Evolutionary conservation across 768 basidiomycete species (phyloP).

Genomic region (Boletus vinaceobasis): DNA sequence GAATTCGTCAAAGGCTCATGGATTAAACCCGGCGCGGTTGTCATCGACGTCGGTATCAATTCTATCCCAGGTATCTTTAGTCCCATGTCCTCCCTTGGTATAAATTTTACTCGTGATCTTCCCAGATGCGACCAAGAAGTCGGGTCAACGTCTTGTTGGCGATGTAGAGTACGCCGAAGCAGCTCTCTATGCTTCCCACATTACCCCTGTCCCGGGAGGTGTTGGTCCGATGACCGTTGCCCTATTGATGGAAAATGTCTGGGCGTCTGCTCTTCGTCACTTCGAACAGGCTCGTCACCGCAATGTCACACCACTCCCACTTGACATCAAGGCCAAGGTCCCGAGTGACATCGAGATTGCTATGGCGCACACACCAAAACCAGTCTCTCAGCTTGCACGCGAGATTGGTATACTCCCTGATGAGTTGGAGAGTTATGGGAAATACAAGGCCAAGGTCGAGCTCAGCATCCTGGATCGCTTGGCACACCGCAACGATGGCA

Average conservation of each 20-base stretch:
- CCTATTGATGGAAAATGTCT: conserved; percentile 93
- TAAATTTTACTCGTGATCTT: background rate
- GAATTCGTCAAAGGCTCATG: conserved; percentile 90
- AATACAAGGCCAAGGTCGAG: conserved; percentile 97
- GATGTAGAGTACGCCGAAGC: conserved; percentile 89
- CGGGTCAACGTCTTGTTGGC: conserved; percentile 92
- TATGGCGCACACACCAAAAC: conserved; percentile 91
- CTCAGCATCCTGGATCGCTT: conserved; percentile 83
- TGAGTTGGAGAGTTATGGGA: conserved; percentile 92
- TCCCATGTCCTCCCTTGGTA: background rate
- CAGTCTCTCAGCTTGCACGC: conserved; percentile 72
- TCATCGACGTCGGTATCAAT: conserved; percentile 98
- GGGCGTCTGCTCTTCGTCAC: conserved; percentile 76
- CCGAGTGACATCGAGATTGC: conserved; percentile 97
- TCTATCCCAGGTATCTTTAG: conserved; percentile 71
- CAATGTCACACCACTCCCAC: conserved; percentile 73
- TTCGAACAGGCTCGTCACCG: conserved; percentile 67
- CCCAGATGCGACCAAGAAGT: conserved; percentile 85
- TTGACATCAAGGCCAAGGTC: conserved; percentile 80
- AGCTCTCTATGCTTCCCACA: conserved; percentile 74
- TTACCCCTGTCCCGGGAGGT: conserved; percentile 98
- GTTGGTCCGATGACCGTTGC: conserved; percentile 99
- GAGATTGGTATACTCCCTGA: conserved; percentile 85
- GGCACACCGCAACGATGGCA: conserved; percentile 82
- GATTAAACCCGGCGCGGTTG: conserved; percentile 92